Evolutionary conservation across 2,329 filamentous ascomycete genomes (phyloP).

Genomic region (Cordyceps cateniannulata): DNA sequence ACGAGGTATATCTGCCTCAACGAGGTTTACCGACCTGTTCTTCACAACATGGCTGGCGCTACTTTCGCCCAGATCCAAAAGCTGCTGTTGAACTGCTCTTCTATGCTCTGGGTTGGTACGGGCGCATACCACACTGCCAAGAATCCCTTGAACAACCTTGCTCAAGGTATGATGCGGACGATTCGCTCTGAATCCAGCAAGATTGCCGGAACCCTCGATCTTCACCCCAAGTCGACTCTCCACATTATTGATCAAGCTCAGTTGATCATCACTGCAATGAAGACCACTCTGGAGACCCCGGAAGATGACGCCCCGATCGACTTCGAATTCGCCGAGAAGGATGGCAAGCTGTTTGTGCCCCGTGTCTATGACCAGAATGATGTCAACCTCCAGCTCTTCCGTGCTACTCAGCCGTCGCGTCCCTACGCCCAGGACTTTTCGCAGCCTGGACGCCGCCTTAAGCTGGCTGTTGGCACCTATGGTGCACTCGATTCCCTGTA

Average conservation of each 20-base stretch:
- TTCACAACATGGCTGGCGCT: constrained; percentile 31
- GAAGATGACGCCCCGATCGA: constrained; percentile 19
- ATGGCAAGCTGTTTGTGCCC: constrained; percentile 23
- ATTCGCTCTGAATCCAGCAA: constrained; percentile 41
- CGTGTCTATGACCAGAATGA: constrained; percentile 21
- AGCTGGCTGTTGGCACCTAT: constrained; percentile 31
- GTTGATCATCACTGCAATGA: constrained; percentile 25
- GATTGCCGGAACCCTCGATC: constrained; percentile 38
- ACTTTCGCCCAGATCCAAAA: constrained; percentile 33
- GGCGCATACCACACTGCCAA: constrained; percentile 32
- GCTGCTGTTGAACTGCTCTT: constrained; percentile 27
- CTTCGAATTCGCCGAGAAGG: constrained; percentile 24
- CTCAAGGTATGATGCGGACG: constrained; percentile 38
- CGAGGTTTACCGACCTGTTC: constrained; percentile 38
- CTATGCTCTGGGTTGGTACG: constrained; percentile 34
- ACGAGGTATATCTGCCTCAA: constrained; percentile 33
- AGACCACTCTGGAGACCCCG: constrained; percentile 16
- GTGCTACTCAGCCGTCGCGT: constrained; percentile 18
- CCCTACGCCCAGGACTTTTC: constrained; percentile 32
- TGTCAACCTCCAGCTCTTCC: constrained; percentile 23
- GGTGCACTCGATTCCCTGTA: constrained; percentile 34
- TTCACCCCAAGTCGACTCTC: constrained; percentile 32
- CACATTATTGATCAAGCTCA: constrained; percentile 23
- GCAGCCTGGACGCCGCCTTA: constrained; percentile 26
- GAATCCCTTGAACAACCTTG: constrained; percentile 36